Percentiles rank a stretch among this genome's conserved stretches.
Conservation (phyloP, 1,284 basidiomycete genomes). For the Vanrija pseudolonga region DNA sequence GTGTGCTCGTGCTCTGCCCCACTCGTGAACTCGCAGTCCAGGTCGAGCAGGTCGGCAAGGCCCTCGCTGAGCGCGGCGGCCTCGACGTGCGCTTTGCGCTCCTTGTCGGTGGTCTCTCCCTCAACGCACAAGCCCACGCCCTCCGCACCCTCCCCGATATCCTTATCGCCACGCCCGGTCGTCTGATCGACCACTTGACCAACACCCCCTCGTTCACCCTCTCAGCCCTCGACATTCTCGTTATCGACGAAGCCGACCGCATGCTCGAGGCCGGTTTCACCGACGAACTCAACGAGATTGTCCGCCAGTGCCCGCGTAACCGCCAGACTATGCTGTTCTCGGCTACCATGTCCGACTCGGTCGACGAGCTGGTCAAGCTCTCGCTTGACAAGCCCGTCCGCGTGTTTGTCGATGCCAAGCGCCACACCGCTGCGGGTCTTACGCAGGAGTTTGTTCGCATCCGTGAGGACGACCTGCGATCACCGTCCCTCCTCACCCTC, state of each 20-base stretch:
- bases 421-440: constrained; percentile 80
- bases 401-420: constrained; percentile 91
- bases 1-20: constrained; percentile 87
- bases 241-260: constrained; percentile 95
- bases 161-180: constrained; percentile 90
- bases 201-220: constrained; percentile 93
- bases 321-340: constrained; percentile 98
- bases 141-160: constrained; percentile 85
- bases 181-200: constrained; percentile 92
- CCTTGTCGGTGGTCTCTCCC: constrained; percentile 86
- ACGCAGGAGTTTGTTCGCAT: constrained; percentile 94
- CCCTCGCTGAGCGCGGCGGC: constrained; percentile 65
- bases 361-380: constrained; percentile 88
- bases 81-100: constrained; percentile 86
- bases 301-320: constrained; percentile 78
- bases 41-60: constrained; percentile 84
- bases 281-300: constrained; percentile 92
- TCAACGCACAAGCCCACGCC: constrained; percentile 83
- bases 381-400: constrained; percentile 87
- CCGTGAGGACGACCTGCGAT: constrained; percentile 66
- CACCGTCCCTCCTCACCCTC: constrained; percentile 74
- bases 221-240: constrained; percentile 86
- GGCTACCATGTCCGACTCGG: constrained; percentile 95
- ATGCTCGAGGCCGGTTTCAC: constrained; percentile 97
- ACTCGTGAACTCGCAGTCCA: constrained; percentile 93